Evolutionary conservation across 2,329 filamentous ascomycete species (phyloP).

Genomic region (Bipolaris bicolor): DNA sequence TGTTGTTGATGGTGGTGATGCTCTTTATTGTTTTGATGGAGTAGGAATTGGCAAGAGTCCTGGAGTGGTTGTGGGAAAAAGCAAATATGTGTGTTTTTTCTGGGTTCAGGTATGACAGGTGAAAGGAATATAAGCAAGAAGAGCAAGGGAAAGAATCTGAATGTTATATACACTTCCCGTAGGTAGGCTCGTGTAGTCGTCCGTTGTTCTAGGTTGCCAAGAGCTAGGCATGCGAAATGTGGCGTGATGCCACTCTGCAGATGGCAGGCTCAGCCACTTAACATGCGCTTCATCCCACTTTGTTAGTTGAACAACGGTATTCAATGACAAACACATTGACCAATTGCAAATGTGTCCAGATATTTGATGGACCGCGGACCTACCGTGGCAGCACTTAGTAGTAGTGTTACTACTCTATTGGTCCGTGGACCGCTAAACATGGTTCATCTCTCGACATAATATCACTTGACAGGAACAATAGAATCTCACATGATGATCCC

Average conservation of each 20-base stretch:
- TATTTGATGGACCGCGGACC: too few species aligned
- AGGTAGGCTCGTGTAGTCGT: not conserved
- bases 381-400: too few species aligned
- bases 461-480: too few species aligned
- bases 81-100: not conserved
- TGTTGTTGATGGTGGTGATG: not conserved
- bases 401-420: too few species aligned
- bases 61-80: not conserved
- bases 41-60: not conserved
- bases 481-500: too few species aligned
- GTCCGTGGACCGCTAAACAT: too few species aligned
- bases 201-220: constrained; percentile 19
- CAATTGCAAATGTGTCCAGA: too few species aligned
- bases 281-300: constrained; percentile 1
- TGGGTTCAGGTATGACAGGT: too few species aligned
- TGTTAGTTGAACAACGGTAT: too few species aligned
- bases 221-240: constrained; percentile 26
- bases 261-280: constrained; percentile 12
- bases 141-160: not conserved
- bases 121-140: not conserved
- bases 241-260: constrained; percentile 24
- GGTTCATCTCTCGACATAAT: too few species aligned
- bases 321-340: too few species aligned
- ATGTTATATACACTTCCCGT: constrained; percentile 13
- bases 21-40: not conserved